These are phyloP conservation scores for Piper betle DNA, from an alignment of 164 flowering plant genomes.

Conservation along the genomic window DNA sequence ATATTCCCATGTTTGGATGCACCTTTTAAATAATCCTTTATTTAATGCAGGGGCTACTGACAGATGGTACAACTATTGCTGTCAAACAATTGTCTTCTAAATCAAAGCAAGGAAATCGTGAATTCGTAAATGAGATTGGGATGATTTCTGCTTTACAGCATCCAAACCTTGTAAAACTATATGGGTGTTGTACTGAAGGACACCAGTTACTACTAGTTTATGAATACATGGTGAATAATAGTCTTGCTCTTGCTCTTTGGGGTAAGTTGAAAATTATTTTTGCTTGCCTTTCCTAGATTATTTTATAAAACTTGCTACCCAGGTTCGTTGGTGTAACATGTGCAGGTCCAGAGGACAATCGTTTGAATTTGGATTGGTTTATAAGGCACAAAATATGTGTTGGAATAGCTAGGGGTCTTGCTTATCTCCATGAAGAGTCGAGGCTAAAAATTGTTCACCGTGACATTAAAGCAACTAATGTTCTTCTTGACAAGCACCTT, in stretches of 20 bases:
- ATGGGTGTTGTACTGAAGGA: neutral
- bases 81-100: slow-evolving; percentile 55
- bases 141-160: neutral
- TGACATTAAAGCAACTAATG: slow-evolving; percentile 32
- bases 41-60: slow-evolving; percentile 12
- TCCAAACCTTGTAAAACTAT: neutral
- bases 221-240: slow-evolving; percentile 51
- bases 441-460: slow-evolving; percentile 35
- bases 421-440: slow-evolving; percentile 47
- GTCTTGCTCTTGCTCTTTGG: slow-evolving; percentile 41
- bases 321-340: neutral
- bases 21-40: neutral
- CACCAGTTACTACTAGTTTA: slow-evolving; percentile 39
- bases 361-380: slow-evolving; percentile 27
- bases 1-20: neutral
- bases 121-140: neutral
- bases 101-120: slow-evolving; percentile 60
- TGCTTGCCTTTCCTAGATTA: neutral
- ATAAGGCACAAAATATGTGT: slow-evolving; percentile 27
- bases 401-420: slow-evolving; percentile 42
- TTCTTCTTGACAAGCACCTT: slow-evolving; percentile 27
- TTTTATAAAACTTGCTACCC: neutral
- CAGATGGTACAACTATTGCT: slow-evolving; percentile 45
- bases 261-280: slow-evolving; percentile 17
- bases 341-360: slow-evolving; percentile 16